phyloP scores from a whole-genome alignment of 495 filamentous ascomycete genomes.

The Aspergillus ellipticus region DNA sequence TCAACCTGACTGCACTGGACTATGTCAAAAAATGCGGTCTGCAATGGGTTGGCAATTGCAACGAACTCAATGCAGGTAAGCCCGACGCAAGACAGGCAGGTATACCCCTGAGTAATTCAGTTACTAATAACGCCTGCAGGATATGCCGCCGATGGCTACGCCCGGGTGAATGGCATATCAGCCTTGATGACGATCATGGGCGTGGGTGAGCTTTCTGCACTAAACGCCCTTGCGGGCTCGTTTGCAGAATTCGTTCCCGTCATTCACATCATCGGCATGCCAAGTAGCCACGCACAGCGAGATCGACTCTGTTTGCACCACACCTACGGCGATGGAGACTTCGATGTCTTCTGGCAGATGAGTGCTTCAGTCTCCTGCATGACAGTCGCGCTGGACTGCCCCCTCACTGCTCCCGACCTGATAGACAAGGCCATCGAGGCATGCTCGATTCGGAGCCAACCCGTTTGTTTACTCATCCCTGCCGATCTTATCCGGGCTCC shows the following conservation, averaged over 20 bases:
- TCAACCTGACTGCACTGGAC: conserved; percentile 65
- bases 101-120: no score
- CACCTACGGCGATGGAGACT: conserved; percentile 37
- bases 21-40: conserved; percentile 57
- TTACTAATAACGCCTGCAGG: no score
- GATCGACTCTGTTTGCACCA: conserved; percentile 34
- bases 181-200: conserved; percentile 77
- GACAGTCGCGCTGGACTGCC: conserved; percentile 28
- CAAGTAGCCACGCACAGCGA: conserved; percentile 21
- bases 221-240: conserved; percentile 68
- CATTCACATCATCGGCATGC: conserved; percentile 72
- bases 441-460: conserved; percentile 31
- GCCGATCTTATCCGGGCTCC: conserved; percentile 33
- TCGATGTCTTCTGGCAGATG: conserved; percentile 30
- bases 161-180: conserved; percentile 63
- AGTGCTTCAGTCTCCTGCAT: conserved; percentile 31
- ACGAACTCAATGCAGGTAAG: conserved; percentile 78
- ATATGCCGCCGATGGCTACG: conserved; percentile 79
- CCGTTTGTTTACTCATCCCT: conserved; percentile 39
- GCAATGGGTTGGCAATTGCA: conserved; percentile 72
- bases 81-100: no score
- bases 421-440: conserved; percentile 34
- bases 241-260: conserved; percentile 73
- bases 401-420: conserved; percentile 21
- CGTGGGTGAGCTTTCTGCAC: conserved; percentile 70